Evolutionary conservation across 2,329 filamentous ascomycete species (phyloP), one percentile per base, ranked within the genome.

Genomic region (Didymella segeticola): DNA sequence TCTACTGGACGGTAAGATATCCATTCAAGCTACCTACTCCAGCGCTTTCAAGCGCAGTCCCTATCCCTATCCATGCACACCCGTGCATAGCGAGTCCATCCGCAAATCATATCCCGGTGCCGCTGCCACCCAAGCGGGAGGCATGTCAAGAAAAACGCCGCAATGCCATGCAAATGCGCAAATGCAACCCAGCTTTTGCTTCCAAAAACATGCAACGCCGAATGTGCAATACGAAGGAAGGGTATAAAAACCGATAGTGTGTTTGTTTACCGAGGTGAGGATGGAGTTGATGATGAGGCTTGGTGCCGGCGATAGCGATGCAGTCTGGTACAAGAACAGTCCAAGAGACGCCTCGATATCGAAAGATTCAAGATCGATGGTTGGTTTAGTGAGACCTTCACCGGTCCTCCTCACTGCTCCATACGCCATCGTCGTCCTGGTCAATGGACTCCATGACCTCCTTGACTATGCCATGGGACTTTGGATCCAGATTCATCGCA

Each of bases 381-480:
- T 20, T 14, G n/a, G 12, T 19, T 19, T 20, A 6, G 34, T 10
- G 34, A 12, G 11, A 22, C 33, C 26, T 36, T 66, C 59, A 69
- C 41, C 58, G 43, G 15, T 73, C 69, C 26, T 71, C 71, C n/a
- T 69, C 72, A 54, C 68, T 72, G 42, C 68, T 70, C 67, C 66
- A 69, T 2, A 58, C 64, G 3, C 57, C 71, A 51, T 82, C 81
- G 19, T 84, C 83, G 56, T 90, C 88, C 51, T 92, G 88, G 67
- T 96, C 91, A 53, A 98, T 83, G 65, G 88, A 89, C 79, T 98
- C 93, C 78, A 99, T 97, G 15, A 91, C 92, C 73, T 96, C 92
- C 77, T 98, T 99, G 76, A 99, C 97, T 74, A 92, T 89, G 59
- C 90, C 89, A 61, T 91, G 92, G 66, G 93, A 93, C 87, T 98